Conservation (phyloP, 306 rosid species). For the Myrica gale region DNA sequence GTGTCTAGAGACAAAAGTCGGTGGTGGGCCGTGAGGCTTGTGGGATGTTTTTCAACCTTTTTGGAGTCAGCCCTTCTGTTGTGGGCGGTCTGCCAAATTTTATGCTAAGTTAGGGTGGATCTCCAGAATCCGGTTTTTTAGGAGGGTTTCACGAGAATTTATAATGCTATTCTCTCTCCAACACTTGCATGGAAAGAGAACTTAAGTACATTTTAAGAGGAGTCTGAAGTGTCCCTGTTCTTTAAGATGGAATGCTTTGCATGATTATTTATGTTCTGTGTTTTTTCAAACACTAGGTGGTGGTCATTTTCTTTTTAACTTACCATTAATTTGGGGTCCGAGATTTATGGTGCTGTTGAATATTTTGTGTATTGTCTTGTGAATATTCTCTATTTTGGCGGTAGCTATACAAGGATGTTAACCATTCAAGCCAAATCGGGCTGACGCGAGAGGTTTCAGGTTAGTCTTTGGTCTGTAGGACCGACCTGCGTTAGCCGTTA, state of each 20-base stretch:
- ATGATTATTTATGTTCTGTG: neutral
- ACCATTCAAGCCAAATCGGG: too few relatives aligned
- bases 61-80: slow-evolving; percentile 21
- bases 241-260: neutral
- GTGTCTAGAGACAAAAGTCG: neutral
- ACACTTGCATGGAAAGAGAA: slow-evolving; percentile 21
- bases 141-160: slow-evolving; percentile 44
- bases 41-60: neutral
- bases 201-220: slow-evolving; percentile 7
- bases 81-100: slow-evolving; percentile 29
- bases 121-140: slow-evolving; percentile 30
- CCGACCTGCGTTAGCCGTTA: too few relatives aligned
- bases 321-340: neutral
- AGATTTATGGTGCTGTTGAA: too few relatives aligned
- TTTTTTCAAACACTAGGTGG: neutral
- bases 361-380: neutral
- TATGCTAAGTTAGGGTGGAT: slow-evolving; percentile 22
- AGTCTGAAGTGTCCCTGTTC: neutral
- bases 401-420: too few relatives aligned
- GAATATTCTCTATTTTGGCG: too few relatives aligned
- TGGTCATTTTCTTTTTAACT: neutral
- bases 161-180: slow-evolving; percentile 25
- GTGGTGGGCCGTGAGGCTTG: neutral
- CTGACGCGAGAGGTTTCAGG: too few relatives aligned
- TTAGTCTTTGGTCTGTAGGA: too few relatives aligned